phyloP scores from a whole-genome alignment of 129 eudicot genomes.

The Silybum marianum region DNA sequence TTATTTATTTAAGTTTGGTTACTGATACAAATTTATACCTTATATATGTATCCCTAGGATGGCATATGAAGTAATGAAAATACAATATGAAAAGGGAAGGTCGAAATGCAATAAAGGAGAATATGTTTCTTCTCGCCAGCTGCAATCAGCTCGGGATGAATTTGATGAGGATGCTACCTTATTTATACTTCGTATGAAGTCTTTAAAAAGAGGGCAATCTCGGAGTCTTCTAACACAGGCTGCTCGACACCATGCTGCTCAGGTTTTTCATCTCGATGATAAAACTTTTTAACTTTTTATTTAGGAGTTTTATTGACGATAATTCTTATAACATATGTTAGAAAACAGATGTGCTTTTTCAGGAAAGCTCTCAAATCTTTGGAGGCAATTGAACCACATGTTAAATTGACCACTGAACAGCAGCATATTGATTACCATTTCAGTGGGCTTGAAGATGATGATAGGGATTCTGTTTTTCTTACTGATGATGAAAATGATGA shows the following conservation, averaged over 20 bases:
- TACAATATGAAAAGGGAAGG: constrained; percentile 62
- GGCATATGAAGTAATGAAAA: constrained; percentile 57
- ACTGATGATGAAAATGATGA: constrained; percentile 47
- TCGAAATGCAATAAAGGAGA: constrained; percentile 57
- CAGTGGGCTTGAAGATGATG: constrained; percentile 75
- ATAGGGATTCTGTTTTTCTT: constrained; percentile 39
- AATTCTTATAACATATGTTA: constrained; percentile 27
- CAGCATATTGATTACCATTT: constrained; percentile 87
- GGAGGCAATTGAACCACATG: constrained; percentile 82
- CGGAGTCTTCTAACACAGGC: constrained; percentile 94
- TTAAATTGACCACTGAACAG: constrained; percentile 52
- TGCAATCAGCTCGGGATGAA: constrained; percentile 69
- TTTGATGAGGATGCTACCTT: constrained; percentile 75
- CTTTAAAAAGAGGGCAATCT: constrained; percentile 80
- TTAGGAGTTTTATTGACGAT: neutral
- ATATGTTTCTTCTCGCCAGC: constrained; percentile 49
- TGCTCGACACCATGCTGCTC: constrained; percentile 91
- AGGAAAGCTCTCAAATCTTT: constrained; percentile 64
- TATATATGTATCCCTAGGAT: constrained; percentile 40
- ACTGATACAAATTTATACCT: neutral
- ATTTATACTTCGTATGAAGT: constrained; percentile 83
- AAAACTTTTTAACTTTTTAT: neutral
- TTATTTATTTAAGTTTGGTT: neutral
- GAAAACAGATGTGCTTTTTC: constrained; percentile 72
- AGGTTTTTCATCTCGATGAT: constrained; percentile 46